These are phyloP conservation scores for Canavalia ensiformis DNA, from an alignment of 306 rosid genomes.

Conservation along the genomic window DNA sequence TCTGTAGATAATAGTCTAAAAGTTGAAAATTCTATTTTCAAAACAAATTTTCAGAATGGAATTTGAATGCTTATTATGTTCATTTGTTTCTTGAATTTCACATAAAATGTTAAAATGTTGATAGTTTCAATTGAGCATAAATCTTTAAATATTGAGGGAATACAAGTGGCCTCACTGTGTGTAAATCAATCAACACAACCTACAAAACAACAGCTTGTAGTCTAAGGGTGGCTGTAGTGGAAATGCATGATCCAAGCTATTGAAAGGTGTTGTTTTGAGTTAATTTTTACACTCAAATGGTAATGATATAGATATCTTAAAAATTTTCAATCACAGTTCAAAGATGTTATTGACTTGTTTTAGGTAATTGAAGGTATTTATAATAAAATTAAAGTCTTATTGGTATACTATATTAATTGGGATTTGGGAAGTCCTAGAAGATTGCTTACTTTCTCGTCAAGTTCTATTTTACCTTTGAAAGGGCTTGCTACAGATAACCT, in stretches of 20 bases:
- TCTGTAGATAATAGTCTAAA: not conserved
- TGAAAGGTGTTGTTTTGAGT: not conserved
- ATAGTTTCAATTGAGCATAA: not conserved
- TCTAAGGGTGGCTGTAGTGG: not conserved
- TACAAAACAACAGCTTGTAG: not conserved
- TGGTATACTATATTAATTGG: not conserved
- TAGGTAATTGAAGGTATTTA: not conserved
- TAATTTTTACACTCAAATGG: not conserved
- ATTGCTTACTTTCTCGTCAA: not conserved
- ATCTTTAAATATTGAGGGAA: not conserved
- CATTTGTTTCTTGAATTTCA: not conserved
- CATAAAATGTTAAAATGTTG: not conserved
- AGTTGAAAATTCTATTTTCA: not conserved
- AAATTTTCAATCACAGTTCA: no score
- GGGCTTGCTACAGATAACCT: not conserved
- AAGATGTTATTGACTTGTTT: not conserved
- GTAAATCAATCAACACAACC: not conserved
- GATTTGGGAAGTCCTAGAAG: not conserved
- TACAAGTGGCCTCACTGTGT: not conserved
- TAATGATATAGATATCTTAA: not conserved
- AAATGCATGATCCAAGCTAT: not conserved
- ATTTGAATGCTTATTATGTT: conserved; percentile 2
- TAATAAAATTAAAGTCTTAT: no score
- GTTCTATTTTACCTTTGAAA: not conserved
- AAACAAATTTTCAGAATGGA: not conserved